These are phyloP conservation scores for Talaromyces sp. DNA, from an alignment of 2,329 filamentous ascomycete species.

Conservation along the genomic window DNA sequence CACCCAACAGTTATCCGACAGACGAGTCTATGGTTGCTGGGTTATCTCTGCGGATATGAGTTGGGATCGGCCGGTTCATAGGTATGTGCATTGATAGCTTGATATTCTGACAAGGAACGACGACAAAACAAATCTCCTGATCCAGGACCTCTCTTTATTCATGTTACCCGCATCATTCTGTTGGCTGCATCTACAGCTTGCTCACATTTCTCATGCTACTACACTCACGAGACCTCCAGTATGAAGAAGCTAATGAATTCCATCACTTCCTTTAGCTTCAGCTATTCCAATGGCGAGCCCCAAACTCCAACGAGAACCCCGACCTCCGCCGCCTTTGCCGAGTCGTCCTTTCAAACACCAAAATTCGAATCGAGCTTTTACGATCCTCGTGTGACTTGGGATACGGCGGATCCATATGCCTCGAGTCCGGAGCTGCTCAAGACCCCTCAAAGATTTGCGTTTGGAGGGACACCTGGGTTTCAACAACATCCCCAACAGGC, in stretches of 20 bases:
- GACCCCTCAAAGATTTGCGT: constrained; percentile 39
- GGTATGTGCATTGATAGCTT: constrained; percentile 31
- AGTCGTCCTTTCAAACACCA: constrained; percentile 42
- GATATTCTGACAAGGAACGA: neutral
- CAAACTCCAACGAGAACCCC: constrained; percentile 47
- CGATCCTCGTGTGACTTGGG: constrained; percentile 46
- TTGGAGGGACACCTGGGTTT: constrained; percentile 29
- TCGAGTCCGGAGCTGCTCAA: constrained; percentile 46
- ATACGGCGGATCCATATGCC: constrained; percentile 45
- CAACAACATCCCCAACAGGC: constrained; percentile 17
- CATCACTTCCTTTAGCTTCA: constrained; percentile 41
- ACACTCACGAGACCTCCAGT: neutral
- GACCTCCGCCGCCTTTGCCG: constrained; percentile 33
- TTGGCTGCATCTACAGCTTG: neutral
- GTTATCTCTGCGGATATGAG: constrained; percentile 43
- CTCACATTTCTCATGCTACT: neutral
- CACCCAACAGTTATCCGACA: constrained; percentile 31
- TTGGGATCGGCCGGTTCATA: constrained; percentile 47
- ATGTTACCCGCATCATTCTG: neutral
- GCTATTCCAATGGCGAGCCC: constrained; percentile 45
- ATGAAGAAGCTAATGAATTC: constrained; percentile 35
- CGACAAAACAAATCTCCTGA: neutral
- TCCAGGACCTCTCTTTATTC: neutral
- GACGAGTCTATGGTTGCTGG: constrained; percentile 37
- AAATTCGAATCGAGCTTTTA: constrained; percentile 48